Conservation (phyloP, 2,329 filamentous ascomycete species). For the Ascosphaera acerosa region DNA sequence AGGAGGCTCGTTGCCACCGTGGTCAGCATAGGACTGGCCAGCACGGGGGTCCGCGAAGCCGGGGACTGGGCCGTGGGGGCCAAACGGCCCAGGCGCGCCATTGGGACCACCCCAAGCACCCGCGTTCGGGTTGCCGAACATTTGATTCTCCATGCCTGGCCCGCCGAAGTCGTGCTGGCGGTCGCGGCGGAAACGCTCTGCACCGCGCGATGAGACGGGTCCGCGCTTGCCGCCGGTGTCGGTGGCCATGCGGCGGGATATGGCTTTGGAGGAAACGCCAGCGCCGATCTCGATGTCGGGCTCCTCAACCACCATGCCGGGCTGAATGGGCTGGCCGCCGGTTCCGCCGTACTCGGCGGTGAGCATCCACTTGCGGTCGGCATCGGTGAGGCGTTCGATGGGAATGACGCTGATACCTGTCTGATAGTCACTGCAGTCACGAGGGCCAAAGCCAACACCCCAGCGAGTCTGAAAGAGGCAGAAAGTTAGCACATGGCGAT, state of each 20-base stretch:
- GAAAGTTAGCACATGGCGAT: conserved; percentile 1
- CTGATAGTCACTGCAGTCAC: conserved; percentile 90
- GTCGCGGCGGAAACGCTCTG: conserved; percentile 12
- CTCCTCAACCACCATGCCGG: conserved; percentile 77
- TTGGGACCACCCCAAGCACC: background rate
- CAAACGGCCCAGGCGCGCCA: conserved; percentile 11
- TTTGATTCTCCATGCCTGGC: background rate
- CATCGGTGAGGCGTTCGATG: conserved; percentile 76
- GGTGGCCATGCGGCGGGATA: conserved; percentile 26
- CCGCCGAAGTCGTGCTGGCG: conserved; percentile 10
- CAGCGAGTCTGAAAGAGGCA: conserved; percentile 45
- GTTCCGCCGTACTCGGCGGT: conserved; percentile 85
- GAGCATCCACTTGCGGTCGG: conserved; percentile 91
- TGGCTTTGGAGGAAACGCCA: conserved; percentile 74
- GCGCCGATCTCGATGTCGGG: conserved; percentile 97
- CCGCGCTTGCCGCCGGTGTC: conserved; percentile 25
- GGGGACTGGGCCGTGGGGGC: conserved; percentile 9
- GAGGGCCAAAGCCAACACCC: conserved; percentile 90
- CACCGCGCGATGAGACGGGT: conserved; percentile 20
- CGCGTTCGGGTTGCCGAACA: background rate
- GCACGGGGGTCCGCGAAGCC: conserved; percentile 8
- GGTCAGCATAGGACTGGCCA: conserved; percentile 14
- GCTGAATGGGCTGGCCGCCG: conserved; percentile 54
- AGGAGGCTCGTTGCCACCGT: conserved; percentile 7
- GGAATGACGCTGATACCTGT: conserved; percentile 85